Conservation (phyloP, 1,139 yeast genomes). For the Debaryomyces singareniensis region DNA sequence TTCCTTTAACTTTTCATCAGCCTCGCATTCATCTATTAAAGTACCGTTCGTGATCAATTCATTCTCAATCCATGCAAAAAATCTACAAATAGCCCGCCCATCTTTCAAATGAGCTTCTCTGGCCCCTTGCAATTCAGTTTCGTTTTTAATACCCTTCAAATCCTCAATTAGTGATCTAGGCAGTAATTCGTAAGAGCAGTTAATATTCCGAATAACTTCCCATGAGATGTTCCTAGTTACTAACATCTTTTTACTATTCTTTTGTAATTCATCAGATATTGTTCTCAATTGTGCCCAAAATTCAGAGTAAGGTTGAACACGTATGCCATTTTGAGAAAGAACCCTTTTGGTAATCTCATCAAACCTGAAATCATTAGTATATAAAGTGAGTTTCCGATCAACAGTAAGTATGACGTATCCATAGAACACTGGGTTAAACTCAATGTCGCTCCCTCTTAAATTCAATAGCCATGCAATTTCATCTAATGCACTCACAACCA, state of each 20-base stretch:
- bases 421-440: constrained; percentile 87
- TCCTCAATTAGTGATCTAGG: constrained; percentile 59
- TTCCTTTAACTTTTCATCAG: constrained; percentile 61
- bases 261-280: constrained; percentile 36
- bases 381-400: constrained; percentile 46
- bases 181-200: constrained; percentile 36
- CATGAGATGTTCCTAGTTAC: constrained; percentile 70
- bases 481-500: constrained; percentile 59
- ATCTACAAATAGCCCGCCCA: constrained; percentile 74
- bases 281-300: constrained; percentile 49
- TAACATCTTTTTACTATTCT: constrained; percentile 39
- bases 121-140: constrained; percentile 69
- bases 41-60: constrained; percentile 48
- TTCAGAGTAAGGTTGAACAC: constrained; percentile 45
- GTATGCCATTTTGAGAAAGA: constrained; percentile 34
- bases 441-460: constrained; percentile 66
- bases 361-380: constrained; percentile 28
- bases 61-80: constrained; percentile 82
- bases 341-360: constrained; percentile 24
- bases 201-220: constrained; percentile 62
- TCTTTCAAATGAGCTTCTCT: constrained; percentile 76
- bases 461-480: constrained; percentile 7
- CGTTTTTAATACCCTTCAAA: constrained; percentile 75
- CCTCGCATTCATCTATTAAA: constrained; percentile 71
- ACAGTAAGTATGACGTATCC: constrained; percentile 60